These are phyloP conservation scores for Jamesozyma spencerorum DNA, from an alignment of 805 yeast species.

Conservation along the genomic window DNA sequence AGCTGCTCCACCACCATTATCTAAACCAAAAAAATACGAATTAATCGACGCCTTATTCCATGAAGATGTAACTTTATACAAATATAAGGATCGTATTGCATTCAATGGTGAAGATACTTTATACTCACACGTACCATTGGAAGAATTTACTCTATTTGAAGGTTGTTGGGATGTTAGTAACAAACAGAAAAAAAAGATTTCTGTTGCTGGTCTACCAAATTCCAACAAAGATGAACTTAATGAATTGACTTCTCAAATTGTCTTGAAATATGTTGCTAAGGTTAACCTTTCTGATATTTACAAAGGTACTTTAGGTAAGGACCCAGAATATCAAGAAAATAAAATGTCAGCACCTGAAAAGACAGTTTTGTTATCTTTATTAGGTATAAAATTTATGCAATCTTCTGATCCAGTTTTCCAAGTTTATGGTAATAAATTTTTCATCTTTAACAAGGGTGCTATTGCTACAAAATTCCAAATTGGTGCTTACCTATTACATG, in stretches of 20 bases:
- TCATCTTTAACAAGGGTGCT: conserved; percentile 10
- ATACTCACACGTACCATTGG: conserved; percentile 18
- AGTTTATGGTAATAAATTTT: conserved; percentile 18
- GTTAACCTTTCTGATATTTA: conserved; percentile 14
- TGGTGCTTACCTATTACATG: conserved; percentile 17
- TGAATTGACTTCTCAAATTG: conserved; percentile 12
- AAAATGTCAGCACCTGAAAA: conserved; percentile 16
- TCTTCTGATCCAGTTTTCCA: conserved; percentile 13
- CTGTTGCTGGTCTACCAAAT: conserved; percentile 1
- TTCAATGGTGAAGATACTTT: conserved; percentile 21
- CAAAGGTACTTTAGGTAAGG: conserved; percentile 10
- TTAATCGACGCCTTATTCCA: conserved; percentile 14
- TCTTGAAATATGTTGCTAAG: conserved; percentile 13
- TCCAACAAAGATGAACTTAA: background rate
- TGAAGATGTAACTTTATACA: conserved; percentile 14
- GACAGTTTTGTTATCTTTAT: conserved; percentile 10
- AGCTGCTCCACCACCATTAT: conserved; percentile 8
- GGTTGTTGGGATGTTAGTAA: conserved; percentile 20
- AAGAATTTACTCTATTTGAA: conserved; percentile 18
- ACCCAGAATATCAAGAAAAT: conserved; percentile 15
- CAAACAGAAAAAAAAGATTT: conserved; percentile 9
- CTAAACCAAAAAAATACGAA: conserved; percentile 16
- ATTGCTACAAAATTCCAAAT: conserved; percentile 13
- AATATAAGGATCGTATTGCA: conserved; percentile 15
- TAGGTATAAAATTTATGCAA: conserved; percentile 16